Evolutionary conservation across 148 eudicot genomes (phyloP).

Genomic region (Gaultheria prostrata): DNA sequence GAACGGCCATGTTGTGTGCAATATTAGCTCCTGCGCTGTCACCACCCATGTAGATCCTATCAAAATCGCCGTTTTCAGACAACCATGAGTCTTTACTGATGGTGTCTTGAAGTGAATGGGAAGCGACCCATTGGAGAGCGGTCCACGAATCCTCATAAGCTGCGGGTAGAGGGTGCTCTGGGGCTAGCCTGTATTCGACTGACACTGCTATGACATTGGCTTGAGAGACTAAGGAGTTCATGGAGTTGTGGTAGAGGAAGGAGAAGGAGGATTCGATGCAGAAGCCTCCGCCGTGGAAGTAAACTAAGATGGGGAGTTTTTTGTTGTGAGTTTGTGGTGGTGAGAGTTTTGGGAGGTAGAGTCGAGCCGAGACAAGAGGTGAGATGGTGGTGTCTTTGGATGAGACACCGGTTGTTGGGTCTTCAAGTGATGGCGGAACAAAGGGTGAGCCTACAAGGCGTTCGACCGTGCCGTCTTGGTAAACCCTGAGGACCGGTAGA

Average conservation of each 20-base stretch:
- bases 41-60: conserved; percentile 38
- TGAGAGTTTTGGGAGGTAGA: conserved; percentile 37
- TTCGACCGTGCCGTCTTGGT: conserved; percentile 44
- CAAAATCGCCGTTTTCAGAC: conserved; percentile 31
- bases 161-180: conserved; percentile 44
- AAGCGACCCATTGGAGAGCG: conserved; percentile 49
- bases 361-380: conserved; percentile 35
- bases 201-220: conserved; percentile 40
- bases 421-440: conserved; percentile 29
- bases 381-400: conserved; percentile 44
- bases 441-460: conserved; percentile 23
- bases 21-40: conserved; percentile 64
- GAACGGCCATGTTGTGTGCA: conserved; percentile 45
- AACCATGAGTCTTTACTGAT: conserved; percentile 41
- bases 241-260: conserved; percentile 23
- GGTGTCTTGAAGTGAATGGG: conserved; percentile 9
- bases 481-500: conserved; percentile 31
- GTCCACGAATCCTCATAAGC: conserved; percentile 55
- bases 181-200: conserved; percentile 53
- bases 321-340: background rate
- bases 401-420: conserved; percentile 31
- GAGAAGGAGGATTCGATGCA: conserved; percentile 44
- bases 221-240: conserved; percentile 30
- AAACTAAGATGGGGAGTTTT: conserved; percentile 47
- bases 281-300: conserved; percentile 68